Evolutionary conservation across 257 asterid species (phyloP).

Genomic region (Solanum tarijense): DNA sequence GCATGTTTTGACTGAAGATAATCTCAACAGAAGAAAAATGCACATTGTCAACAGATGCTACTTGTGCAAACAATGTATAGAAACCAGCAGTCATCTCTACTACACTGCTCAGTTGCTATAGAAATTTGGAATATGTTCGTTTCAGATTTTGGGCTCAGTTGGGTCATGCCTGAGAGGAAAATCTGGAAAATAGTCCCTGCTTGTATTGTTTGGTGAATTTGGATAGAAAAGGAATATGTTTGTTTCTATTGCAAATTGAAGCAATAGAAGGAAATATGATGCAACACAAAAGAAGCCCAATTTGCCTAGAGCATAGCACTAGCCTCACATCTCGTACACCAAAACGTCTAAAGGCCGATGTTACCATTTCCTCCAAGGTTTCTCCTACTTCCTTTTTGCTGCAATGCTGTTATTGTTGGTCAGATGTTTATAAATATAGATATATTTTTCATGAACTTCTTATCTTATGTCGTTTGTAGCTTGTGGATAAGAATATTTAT

Average conservation of each 20-base stretch:
- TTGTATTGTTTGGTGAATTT: not conserved
- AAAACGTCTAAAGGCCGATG: conserved; percentile 49
- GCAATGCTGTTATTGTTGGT: not conserved
- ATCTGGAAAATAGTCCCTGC: not conserved
- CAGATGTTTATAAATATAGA: not conserved
- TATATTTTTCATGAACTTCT: not conserved
- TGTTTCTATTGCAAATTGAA: conserved; percentile 3
- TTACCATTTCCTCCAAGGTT: conserved; percentile 65
- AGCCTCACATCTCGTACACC: conserved; percentile 40
- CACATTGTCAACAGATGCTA: not conserved
- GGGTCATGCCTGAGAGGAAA: not conserved
- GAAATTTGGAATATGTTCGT: not conserved
- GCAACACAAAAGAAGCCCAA: conserved; percentile 62
- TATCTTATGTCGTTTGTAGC: not conserved
- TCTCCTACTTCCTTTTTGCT: not conserved
- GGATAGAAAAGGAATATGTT: not conserved
- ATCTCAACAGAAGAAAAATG: not conserved
- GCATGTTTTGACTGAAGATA: not conserved
- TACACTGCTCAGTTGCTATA: not conserved
- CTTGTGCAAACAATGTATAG: not conserved
- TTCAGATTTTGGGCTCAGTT: not conserved
- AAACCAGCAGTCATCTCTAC: not conserved
- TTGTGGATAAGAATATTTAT: not conserved
- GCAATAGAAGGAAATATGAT: conserved; percentile 40
- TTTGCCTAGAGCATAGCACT: conserved; percentile 44